These are phyloP conservation scores for Dothidotthia symphoricarpi DNA, from an alignment of 2,329 filamentous ascomycete genomes.

Conservation along the genomic window DNA sequence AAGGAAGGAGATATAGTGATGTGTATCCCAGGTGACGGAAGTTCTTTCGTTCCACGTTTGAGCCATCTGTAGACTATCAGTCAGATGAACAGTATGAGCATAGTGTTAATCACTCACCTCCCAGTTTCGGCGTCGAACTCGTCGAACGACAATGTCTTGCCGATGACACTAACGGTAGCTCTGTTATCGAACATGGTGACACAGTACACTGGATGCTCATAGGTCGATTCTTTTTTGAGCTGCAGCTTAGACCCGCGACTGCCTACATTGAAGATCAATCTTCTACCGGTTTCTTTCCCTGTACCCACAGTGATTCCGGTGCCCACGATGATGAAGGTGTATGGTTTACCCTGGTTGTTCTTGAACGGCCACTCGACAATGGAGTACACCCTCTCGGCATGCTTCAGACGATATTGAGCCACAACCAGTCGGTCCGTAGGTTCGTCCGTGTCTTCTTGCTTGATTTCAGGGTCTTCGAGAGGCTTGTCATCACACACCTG, in stretches of 20 bases:
- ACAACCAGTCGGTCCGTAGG: slow-evolving; percentile 43
- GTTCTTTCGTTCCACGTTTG: slow-evolving; percentile 38
- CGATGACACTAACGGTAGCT: slow-evolving; percentile 26
- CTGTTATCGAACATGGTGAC: slow-evolving; percentile 28
- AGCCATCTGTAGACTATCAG: slow-evolving; percentile 39
- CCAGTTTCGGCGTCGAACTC: slow-evolving; percentile 25
- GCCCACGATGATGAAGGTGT: slow-evolving; percentile 63
- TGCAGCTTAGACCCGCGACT: slow-evolving; percentile 51
- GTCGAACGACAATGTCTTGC: slow-evolving; percentile 29
- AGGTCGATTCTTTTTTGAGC: slow-evolving; percentile 42
- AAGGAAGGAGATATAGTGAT: slow-evolving; percentile 49
- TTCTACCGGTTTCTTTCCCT: slow-evolving; percentile 27
- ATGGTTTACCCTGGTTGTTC: slow-evolving; percentile 55
- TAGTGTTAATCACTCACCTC: slow-evolving; percentile 11
- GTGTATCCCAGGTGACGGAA: slow-evolving; percentile 52
- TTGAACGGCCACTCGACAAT: slow-evolving; percentile 64
- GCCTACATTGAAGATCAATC: slow-evolving; percentile 30
- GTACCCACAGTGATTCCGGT: slow-evolving; percentile 37
- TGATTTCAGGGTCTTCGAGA: slow-evolving; percentile 18
- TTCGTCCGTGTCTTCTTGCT: slow-evolving; percentile 19
- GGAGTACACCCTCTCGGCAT: slow-evolving; percentile 59
- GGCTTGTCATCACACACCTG: slow-evolving; percentile 20
- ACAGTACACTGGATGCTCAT: slow-evolving; percentile 33
- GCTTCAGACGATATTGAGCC: slow-evolving; percentile 57
- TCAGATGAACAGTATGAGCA: not conserved